Evolutionary conservation across 495 filamentous ascomycete genomes (phyloP), one percentile per base, ranked within the genome.

Genomic region (Bryoglossum gracile): DNA sequence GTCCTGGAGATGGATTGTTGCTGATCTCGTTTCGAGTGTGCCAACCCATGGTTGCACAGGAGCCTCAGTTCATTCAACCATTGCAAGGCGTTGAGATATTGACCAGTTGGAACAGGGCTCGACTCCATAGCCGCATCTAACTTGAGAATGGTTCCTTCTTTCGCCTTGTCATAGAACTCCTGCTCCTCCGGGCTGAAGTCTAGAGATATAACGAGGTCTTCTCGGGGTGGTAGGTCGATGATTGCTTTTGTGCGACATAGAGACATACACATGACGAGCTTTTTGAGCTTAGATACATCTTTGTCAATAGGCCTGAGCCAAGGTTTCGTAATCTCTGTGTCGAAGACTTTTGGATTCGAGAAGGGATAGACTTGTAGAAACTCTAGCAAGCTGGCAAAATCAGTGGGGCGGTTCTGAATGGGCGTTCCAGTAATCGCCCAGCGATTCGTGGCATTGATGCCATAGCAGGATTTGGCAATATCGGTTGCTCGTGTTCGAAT

Each of bases 61-160:
- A 71, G 52, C 4, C 71, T 57, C 48, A 75, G 46, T 14, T 58
- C 51, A 17, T 73, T 60, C 47, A 74, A 64, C 54, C 61, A 56
- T 46, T 74, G 64, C 18, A 73, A 14, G 4, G 44, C 44, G n/a
- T 47, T 47, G 10, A 47, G 44, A 36, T 47, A 47, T 14, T 47
- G 32, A 10, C 44, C 44, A 3, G 28, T 24, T 24, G 10, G 18
- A 13, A 47, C 28, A 23, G 28, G 44, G 37, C 37, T 47, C 14
- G 44, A 47, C 36, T 30, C 22, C 21, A 37, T 16, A 6, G 43
- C 44, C 14, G 17, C 19, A 24, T 47, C 32, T 1, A 47, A 22
- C n/a, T 26, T 47, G 4, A 13, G 4, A 10, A 61, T 53, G 2
- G 57, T 57, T 17, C 60, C 44, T 0, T 41, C 22, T 16, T 56